phyloP scores from a whole-genome alignment of 1,284 basidiomycete genomes.

The Malassezia sympodialis region DNA sequence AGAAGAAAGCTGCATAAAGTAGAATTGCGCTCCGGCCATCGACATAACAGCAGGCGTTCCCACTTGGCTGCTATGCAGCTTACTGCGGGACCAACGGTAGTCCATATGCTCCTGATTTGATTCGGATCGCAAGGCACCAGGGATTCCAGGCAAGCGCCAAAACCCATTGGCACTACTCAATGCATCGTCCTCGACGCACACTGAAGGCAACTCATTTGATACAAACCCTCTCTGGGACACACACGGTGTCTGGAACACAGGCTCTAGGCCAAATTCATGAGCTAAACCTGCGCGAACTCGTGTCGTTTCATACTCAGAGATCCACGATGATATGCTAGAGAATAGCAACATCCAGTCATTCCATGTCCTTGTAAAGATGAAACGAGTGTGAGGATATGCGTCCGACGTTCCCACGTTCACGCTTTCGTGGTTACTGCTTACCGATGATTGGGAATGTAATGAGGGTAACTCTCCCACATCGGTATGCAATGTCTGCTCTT shows the following conservation, averaged over 20 bases:
- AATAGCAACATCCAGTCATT: slow-evolving; percentile 32
- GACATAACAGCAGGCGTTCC: slow-evolving; percentile 26
- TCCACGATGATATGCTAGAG: slow-evolving; percentile 34
- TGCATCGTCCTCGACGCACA: slow-evolving; percentile 30
- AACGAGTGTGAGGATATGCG: background rate
- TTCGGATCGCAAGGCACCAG: slow-evolving; percentile 29
- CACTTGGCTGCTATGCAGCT: slow-evolving; percentile 27
- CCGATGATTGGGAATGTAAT: background rate
- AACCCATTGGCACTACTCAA: slow-evolving; percentile 26
- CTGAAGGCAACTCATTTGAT: background rate
- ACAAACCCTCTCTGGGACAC: background rate
- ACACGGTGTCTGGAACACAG: background rate
- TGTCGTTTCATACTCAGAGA: slow-evolving; percentile 37
- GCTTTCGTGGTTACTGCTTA: background rate
- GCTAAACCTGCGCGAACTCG: slow-evolving; percentile 30
- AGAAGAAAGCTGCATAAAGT: slow-evolving; percentile 24
- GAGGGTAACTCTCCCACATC: background rate
- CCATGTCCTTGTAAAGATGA: slow-evolving; percentile 24
- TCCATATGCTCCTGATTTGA: slow-evolving; percentile 32
- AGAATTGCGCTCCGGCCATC: slow-evolving; percentile 26
- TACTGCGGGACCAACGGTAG: slow-evolving; percentile 37
- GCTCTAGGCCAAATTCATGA: slow-evolving; percentile 20
- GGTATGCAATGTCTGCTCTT: background rate
- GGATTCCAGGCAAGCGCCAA: slow-evolving; percentile 32
- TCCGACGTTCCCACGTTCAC: too few species aligned